These are phyloP conservation scores for Centrapalus pauciflorus DNA, from an alignment of 129 eudicot species.

Conservation along the genomic window DNA sequence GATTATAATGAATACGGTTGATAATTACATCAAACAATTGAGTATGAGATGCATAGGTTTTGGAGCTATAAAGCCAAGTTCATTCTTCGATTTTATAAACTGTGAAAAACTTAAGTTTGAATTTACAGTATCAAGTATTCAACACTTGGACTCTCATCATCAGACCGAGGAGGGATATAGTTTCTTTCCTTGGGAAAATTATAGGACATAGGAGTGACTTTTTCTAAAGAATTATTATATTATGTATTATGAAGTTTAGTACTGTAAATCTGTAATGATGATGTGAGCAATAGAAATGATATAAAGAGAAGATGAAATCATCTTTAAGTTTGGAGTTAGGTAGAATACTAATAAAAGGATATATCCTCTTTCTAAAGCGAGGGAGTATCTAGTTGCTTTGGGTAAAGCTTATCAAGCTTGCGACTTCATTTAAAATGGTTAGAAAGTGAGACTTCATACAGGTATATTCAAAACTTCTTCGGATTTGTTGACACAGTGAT, in stretches of 20 bases:
- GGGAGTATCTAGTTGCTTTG: background rate
- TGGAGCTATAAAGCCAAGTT: background rate
- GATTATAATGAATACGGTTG: background rate
- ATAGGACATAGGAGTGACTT: background rate
- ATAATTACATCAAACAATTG: background rate
- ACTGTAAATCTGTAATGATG: background rate
- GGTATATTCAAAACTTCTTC: background rate
- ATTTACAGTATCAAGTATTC: background rate
- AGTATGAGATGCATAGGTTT: background rate
- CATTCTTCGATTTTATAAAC: background rate
- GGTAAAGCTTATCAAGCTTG: background rate
- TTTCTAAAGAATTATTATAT: background rate
- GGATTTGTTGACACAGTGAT: background rate
- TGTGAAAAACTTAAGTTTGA: background rate
- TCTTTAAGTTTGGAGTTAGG: background rate
- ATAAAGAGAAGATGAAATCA: background rate
- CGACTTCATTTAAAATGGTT: background rate
- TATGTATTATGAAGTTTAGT: background rate
- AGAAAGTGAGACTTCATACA: slow-evolving; percentile 1
- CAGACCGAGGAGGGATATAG: background rate
- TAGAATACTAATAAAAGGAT: background rate
- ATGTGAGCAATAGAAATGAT: background rate
- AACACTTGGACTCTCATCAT: background rate
- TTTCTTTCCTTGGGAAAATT: background rate
- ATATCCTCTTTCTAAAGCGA: background rate